Percentiles rank a stretch among this genome's conserved stretches.
These are phyloP conservation scores for Arachnopeziza araneosa DNA, from an alignment of 2,329 filamentous ascomycete species.

Conservation along the genomic window DNA sequence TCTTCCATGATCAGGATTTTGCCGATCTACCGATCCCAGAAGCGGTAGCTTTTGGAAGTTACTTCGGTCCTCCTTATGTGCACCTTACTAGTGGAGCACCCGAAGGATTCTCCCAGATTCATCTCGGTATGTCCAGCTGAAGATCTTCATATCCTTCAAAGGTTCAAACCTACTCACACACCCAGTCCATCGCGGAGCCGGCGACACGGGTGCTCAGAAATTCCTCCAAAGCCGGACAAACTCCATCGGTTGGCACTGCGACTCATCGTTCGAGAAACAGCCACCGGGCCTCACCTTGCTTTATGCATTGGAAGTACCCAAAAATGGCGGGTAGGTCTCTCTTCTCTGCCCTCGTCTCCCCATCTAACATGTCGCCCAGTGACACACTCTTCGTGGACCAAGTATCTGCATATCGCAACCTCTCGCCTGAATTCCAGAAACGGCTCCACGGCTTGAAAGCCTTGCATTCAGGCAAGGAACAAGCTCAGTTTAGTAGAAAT, in stretches of 20 bases:
- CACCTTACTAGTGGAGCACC: slow-evolving; percentile 72
- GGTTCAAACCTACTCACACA: neutral
- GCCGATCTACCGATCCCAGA: slow-evolving; percentile 61
- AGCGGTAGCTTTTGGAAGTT: slow-evolving; percentile 63
- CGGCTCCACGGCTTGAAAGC: slow-evolving; percentile 37
- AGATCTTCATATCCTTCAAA: no score
- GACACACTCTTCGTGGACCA: slow-evolving; percentile 78
- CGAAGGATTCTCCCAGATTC: slow-evolving; percentile 64
- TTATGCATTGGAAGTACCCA: slow-evolving; percentile 75
- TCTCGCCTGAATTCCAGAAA: slow-evolving; percentile 41
- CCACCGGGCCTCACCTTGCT: slow-evolving; percentile 83
- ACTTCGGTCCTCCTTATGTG: slow-evolving; percentile 76
- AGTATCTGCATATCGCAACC: slow-evolving; percentile 69
- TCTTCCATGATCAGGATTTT: slow-evolving; percentile 71
- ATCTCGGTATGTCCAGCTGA: slow-evolving; percentile 43
- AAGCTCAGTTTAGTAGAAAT: slow-evolving; percentile 9
- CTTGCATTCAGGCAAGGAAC: slow-evolving; percentile 33
- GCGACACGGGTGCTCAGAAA: neutral
- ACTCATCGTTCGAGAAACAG: slow-evolving; percentile 80
- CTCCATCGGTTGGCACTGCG: slow-evolving; percentile 79
- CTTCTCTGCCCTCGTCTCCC: neutral
- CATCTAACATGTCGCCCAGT: neutral
- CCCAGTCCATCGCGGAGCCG: neutral
- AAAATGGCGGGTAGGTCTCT: slow-evolving; percentile 52
- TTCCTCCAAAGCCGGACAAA: slow-evolving; percentile 66